phyloP scores from a whole-genome alignment of 306 rosid genomes.

The Trifolium subterraneum region DNA sequence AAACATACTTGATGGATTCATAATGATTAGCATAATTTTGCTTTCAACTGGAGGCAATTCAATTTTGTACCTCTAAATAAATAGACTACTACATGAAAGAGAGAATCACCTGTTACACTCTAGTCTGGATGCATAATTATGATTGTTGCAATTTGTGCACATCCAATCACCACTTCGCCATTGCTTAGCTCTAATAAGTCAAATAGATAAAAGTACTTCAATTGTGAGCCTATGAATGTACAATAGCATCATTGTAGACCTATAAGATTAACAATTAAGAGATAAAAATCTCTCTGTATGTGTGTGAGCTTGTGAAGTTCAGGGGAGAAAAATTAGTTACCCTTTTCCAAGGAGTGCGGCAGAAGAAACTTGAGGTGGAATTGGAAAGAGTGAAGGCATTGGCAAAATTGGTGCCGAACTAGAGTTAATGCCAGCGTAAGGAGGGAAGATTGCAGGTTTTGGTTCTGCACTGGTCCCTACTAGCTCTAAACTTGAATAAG shows the following conservation, averaged over 20 bases:
- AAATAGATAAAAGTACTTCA: slow-evolving; percentile 34
- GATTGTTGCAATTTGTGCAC: slow-evolving; percentile 94
- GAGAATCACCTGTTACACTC: slow-evolving; percentile 83
- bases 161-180: slow-evolving; percentile 98
- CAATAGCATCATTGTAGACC: slow-evolving; percentile 22
- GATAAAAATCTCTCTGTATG: slow-evolving; percentile 1
- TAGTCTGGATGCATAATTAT: slow-evolving; percentile 91
- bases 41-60: not conserved
- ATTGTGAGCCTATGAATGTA: slow-evolving; percentile 27
- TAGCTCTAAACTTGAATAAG: slow-evolving; percentile 59
- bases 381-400: slow-evolving; percentile 56
- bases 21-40: slow-evolving; percentile 9
- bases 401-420: slow-evolving; percentile 58
- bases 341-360: slow-evolving; percentile 86
- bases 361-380: slow-evolving; percentile 64
- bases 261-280: slow-evolving; percentile 5
- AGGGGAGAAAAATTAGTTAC: slow-evolving; percentile 53
- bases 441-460: slow-evolving; percentile 53
- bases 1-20: slow-evolving; percentile 24
- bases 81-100: slow-evolving; percentile 14
- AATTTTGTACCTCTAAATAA: slow-evolving; percentile 4
- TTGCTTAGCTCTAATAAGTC: slow-evolving; percentile 82
- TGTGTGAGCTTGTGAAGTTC: not conserved
- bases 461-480: slow-evolving; percentile 59
- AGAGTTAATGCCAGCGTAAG: slow-evolving; percentile 52